These are phyloP conservation scores for Nicotiana sylvestris DNA, from an alignment of 257 asterid species.

Conservation along the genomic window DNA sequence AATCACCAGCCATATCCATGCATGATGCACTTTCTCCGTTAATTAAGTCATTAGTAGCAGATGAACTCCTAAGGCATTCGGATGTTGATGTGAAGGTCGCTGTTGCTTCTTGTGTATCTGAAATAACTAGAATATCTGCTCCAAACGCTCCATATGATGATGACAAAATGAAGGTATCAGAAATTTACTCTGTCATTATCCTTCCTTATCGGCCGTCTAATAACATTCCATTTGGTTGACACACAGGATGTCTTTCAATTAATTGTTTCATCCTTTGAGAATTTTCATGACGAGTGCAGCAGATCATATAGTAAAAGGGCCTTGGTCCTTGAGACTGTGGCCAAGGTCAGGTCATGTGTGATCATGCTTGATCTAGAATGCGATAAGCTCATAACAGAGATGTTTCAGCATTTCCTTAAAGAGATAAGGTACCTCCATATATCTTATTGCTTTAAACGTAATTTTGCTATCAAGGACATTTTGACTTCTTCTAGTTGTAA, in stretches of 20 bases:
- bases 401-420: conserved; percentile 79
- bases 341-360: conserved; percentile 94
- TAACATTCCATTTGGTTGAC: conserved; percentile 24
- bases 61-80: conserved; percentile 63
- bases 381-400: conserved; percentile 71
- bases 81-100: conserved; percentile 79
- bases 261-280: conserved; percentile 84
- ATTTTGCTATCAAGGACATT: neutral
- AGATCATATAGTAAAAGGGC: conserved; percentile 69
- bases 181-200: neutral
- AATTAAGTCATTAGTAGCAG: conserved; percentile 52
- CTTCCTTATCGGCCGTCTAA: neutral
- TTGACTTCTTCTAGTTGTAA: neutral
- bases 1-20: conserved; percentile 78
- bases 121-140: conserved; percentile 93
- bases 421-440: conserved; percentile 55
- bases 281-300: conserved; percentile 62
- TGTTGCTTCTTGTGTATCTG: conserved; percentile 94
- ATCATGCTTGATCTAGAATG: conserved; percentile 98
- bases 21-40: conserved; percentile 64
- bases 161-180: conserved; percentile 81
- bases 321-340: conserved; percentile 85
- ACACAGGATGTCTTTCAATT: conserved; percentile 79
- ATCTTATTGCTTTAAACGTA: neutral
- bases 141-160: conserved; percentile 97